Evolutionary conservation across 352 stramenopile species (phyloP).

Genomic region (Phytophthora meadii): DNA sequence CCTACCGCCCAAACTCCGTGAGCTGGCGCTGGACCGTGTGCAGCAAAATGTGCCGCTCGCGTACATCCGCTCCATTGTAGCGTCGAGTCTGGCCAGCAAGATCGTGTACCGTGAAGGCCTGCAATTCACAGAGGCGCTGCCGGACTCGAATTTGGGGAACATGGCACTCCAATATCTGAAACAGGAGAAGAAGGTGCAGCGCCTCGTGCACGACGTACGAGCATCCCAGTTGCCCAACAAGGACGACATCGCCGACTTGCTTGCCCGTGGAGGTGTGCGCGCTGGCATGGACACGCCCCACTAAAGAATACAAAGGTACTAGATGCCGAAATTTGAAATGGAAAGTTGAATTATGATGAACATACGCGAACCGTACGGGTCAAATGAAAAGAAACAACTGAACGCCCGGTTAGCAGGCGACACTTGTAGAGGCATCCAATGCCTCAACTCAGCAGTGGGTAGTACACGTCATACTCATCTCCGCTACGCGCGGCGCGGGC

Average conservation of each 20-base stretch:
- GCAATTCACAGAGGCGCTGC: conserved; percentile 95
- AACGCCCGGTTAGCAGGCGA: neutral
- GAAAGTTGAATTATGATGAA: conserved; percentile 6
- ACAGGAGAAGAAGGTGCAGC: conserved; percentile 94
- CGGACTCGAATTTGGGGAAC: conserved; percentile 89
- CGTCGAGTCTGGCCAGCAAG: conserved; percentile 95
- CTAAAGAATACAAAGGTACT: conserved; percentile 18
- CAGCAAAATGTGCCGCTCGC: conserved; percentile 92
- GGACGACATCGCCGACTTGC: conserved; percentile 76
- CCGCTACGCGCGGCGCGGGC: neutral
- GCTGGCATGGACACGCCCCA: conserved; percentile 52
- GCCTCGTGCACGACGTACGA: conserved; percentile 79
- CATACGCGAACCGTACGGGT: neutral
- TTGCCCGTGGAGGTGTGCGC: conserved; percentile 77
- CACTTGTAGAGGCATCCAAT: neutral
- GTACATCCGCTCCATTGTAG: conserved; percentile 98
- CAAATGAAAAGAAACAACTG: conserved; percentile 2
- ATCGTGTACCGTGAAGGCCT: conserved; percentile 98
- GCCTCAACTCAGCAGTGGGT: neutral
- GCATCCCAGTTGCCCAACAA: conserved; percentile 59
- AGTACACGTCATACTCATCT: conserved; percentile 3
- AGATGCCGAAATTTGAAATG: no score
- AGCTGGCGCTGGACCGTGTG: conserved; percentile 94
- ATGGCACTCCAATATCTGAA: conserved; percentile 95
- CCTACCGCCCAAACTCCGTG: conserved; percentile 94